A percentile compares a stretch with the other conserved stretches of the same genome.
Conservation (phyloP, 1,139 yeast species). For the Lodderomyces parapsilosis region DNA sequence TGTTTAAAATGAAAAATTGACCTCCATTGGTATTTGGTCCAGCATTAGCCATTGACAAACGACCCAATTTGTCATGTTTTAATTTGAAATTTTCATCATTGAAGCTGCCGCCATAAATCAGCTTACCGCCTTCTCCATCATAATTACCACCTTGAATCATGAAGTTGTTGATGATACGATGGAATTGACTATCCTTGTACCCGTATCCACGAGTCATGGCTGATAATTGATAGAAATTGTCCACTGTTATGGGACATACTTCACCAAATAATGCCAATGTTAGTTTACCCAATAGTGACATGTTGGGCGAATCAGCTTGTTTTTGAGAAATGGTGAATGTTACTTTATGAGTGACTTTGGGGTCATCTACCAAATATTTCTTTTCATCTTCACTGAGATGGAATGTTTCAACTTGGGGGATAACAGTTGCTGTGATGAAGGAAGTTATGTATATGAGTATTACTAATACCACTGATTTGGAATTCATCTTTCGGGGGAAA, state of each 20-base stretch:
- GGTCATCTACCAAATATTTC: conserved; percentile 21
- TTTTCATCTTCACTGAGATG: conserved; percentile 13
- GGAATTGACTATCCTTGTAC: conserved; percentile 30
- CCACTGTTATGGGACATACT: conserved; percentile 37
- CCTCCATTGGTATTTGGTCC: conserved; percentile 44
- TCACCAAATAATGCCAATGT: conserved; percentile 28
- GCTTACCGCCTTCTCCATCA: conserved; percentile 30
- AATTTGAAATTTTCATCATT: conserved; percentile 39
- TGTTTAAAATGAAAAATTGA: conserved; percentile 41
- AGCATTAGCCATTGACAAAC: conserved; percentile 44
- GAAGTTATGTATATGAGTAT: conserved; percentile 5
- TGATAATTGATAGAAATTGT: conserved; percentile 35
- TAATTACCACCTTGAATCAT: conserved; percentile 45
- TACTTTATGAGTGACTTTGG: conserved; percentile 28
- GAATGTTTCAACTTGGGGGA: conserved; percentile 7
- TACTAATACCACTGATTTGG: conserved; percentile 1
- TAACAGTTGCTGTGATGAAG: conserved; percentile 6
- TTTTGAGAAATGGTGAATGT: conserved; percentile 21
- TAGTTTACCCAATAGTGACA: conserved; percentile 19
- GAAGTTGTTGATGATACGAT: conserved; percentile 36
- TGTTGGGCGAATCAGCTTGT: conserved; percentile 11
- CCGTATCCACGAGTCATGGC: conserved; percentile 37
- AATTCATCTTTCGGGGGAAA: too few species aligned
- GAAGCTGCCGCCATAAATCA: conserved; percentile 30
- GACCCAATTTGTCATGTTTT: conserved; percentile 35